phyloP scores from a whole-genome alignment of 371 early-diverging fungal genomes.

The Coemansia sp. region DNA sequence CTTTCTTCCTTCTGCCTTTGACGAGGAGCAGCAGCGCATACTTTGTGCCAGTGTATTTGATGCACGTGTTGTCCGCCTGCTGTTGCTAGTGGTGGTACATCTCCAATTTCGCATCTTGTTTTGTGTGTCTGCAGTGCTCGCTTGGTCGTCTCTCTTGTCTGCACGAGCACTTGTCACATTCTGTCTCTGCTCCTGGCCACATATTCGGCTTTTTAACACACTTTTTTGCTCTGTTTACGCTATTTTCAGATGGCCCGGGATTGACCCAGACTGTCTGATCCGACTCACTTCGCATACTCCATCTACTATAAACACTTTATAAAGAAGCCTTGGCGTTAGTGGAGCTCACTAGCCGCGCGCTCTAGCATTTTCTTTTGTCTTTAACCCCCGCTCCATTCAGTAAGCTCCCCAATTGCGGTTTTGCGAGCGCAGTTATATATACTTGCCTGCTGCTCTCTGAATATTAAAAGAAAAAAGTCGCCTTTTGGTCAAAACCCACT shows the following conservation, averaged over 20 bases:
- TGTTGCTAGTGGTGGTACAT: constrained; percentile 3
- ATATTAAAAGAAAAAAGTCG: neutral
- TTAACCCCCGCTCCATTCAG: neutral
- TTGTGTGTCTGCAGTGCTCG: neutral
- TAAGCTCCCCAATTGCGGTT: neutral
- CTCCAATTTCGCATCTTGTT: neutral
- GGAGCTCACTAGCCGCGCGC: neutral
- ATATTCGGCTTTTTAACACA: neutral
- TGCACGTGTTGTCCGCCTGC: neutral
- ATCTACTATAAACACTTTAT: neutral
- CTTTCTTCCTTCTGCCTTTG: too few species aligned
- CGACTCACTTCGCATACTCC: neutral
- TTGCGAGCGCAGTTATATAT: neutral
- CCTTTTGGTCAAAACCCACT: neutral
- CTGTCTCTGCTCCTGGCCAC: neutral
- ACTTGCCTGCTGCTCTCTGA: neutral
- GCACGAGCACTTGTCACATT: too few species aligned
- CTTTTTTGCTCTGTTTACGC: neutral
- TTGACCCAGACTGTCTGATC: neutral
- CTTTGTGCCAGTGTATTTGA: neutral
- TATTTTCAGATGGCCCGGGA: neutral
- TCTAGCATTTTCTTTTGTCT: neutral
- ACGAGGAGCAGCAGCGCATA: too few species aligned
- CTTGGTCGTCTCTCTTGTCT: neutral
- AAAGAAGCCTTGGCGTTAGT: neutral